These are phyloP conservation scores for Leptographium procerum DNA, from an alignment of 2,329 filamentous ascomycete genomes.

Conservation along the genomic window DNA sequence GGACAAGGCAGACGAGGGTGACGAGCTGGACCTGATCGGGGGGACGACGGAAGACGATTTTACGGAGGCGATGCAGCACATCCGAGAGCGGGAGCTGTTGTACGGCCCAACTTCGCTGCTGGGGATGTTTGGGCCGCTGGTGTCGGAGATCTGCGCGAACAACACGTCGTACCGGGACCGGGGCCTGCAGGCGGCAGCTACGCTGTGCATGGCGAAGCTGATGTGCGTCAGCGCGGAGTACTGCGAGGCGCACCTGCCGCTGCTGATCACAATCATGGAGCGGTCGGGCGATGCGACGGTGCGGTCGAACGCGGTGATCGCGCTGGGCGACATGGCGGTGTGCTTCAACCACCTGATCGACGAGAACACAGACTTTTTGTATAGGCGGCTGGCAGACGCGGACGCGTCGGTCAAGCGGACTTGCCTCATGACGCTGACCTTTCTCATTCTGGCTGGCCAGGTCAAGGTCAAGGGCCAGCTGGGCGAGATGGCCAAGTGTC, in stretches of 20 bases:
- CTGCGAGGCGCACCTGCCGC: conserved; percentile 82
- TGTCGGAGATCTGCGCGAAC: conserved; percentile 87
- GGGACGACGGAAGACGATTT: conserved; percentile 94
- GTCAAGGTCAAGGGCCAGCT: conserved; percentile 99
- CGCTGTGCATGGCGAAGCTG: conserved; percentile 88
- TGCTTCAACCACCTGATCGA: conserved; percentile 99
- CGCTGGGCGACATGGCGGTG: conserved; percentile 96
- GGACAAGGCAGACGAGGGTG: conserved; percentile 48
- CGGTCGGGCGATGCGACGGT: conserved; percentile 85
- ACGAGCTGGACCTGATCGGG: conserved; percentile 92
- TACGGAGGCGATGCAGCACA: conserved; percentile 73
- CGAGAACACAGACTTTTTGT: conserved; percentile 97
- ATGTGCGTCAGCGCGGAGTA: conserved; percentile 98
- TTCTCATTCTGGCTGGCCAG: conserved; percentile 91
- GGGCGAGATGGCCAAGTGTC: conserved; percentile 97
- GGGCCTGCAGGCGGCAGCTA: conserved; percentile 84
- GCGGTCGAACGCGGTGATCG: conserved; percentile 91
- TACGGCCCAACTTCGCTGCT: conserved; percentile 76
- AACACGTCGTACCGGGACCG: conserved; percentile 87
- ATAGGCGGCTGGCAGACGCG: conserved; percentile 79
- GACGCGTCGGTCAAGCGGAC: conserved; percentile 91
- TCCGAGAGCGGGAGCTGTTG: conserved; percentile 72
- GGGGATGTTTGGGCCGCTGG: conserved; percentile 82
- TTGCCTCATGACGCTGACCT: conserved; percentile 96
- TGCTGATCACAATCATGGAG: conserved; percentile 97